Conservation (phyloP, 768 basidiomycete species). For the Podaxis sp. region DNA sequence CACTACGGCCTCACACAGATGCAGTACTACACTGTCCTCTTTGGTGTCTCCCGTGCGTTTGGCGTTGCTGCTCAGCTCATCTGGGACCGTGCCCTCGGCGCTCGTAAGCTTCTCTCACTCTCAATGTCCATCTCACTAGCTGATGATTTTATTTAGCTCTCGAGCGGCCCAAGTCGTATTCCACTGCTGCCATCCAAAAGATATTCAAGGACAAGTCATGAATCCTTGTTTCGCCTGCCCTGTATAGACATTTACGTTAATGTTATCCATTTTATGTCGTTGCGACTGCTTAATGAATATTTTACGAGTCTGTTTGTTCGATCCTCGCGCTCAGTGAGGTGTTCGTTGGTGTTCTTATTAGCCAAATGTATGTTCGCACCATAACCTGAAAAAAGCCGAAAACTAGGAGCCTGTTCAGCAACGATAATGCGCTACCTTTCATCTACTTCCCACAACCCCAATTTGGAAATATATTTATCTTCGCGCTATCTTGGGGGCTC, state of each 20-base stretch:
- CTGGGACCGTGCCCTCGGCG: slow-evolving; percentile 92
- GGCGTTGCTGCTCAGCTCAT: slow-evolving; percentile 88
- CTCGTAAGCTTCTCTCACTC: slow-evolving; percentile 53
- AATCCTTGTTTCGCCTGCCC: background rate
- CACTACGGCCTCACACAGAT: slow-evolving; percentile 88
- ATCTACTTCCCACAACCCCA: no score
- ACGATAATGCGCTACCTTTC: no score
- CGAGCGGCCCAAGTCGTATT: slow-evolving; percentile 91
- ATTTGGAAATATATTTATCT: no score
- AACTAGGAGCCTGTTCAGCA: no score
- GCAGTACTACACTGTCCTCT: slow-evolving; percentile 97
- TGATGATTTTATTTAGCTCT: slow-evolving; percentile 47
- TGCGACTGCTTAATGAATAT: slow-evolving; percentile 1
- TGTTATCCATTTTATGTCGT: slow-evolving; percentile 3
- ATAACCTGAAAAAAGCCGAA: no score
- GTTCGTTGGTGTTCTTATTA: no score
- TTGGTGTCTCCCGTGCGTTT: slow-evolving; percentile 94
- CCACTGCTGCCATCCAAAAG: slow-evolving; percentile 74
- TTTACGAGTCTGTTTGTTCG: background rate
- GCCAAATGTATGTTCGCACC: no score
- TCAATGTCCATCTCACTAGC: background rate
- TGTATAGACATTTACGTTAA: slow-evolving; percentile 3
- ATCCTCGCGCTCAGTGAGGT: no score
- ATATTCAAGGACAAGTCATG: slow-evolving; percentile 66
- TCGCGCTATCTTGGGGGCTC: no score